These are phyloP conservation scores for Solanum paucissectum DNA, from an alignment of 257 asterid genomes.

Conservation along the genomic window DNA sequence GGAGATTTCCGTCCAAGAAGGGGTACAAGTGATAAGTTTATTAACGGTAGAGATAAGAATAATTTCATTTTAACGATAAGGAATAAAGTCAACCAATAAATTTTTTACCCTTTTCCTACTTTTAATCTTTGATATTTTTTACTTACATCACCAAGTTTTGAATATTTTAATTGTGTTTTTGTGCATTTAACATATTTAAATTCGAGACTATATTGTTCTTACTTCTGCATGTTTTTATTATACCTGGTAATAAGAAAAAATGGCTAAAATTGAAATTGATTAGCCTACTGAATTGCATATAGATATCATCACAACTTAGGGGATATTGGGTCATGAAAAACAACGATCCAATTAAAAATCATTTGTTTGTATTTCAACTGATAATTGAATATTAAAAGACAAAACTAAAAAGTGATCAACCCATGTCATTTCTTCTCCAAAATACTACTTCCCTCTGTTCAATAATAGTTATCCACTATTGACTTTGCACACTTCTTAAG, in stretches of 20 bases:
- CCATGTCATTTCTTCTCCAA: not conserved
- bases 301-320: not conserved
- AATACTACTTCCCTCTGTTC: too few relatives aligned
- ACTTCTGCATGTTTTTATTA: not conserved
- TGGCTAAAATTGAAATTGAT: not conserved
- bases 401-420: not conserved
- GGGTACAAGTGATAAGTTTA: too few relatives aligned
- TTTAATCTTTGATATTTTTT: not conserved
- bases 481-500: too few relatives aligned
- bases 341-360: not conserved
- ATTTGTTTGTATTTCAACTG: not conserved
- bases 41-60: too few relatives aligned
- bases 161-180: not conserved
- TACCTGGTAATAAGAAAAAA: not conserved
- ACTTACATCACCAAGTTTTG: not conserved
- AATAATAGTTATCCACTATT: too few relatives aligned
- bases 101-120: not conserved
- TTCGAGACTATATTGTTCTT: not conserved
- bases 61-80: too few relatives aligned
- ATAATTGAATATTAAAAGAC: not conserved
- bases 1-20: too few relatives aligned
- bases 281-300: not conserved
- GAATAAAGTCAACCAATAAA: too few relatives aligned
- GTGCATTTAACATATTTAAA: not conserved
- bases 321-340: not conserved